A percentile compares a stretch with the other conserved stretches of the same genome.
phyloP scores from a whole-genome alignment of 495 filamentous ascomycete genomes.

The Letharia columbiana region DNA sequence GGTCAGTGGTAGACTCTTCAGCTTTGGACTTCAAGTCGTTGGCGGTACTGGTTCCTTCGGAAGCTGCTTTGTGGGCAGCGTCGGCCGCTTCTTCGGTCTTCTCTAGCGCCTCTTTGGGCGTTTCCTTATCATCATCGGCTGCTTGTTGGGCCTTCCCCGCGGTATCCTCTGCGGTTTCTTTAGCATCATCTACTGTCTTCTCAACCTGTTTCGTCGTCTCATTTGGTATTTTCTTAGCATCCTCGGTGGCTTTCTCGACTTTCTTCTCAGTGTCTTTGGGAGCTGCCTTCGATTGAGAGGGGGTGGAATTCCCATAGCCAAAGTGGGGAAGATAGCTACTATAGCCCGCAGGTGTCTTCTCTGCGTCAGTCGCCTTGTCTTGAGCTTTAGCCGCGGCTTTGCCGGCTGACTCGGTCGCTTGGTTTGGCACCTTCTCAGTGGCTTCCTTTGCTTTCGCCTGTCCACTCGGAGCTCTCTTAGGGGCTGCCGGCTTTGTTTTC shows the following conservation, averaged over 20 bases:
- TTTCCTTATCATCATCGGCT: neutral
- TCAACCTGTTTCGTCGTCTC: neutral
- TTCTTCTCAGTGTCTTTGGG: conserved; percentile 1
- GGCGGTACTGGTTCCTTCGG: conserved; percentile 1
- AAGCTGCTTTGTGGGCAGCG: conserved; percentile 8
- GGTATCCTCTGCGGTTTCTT: neutral
- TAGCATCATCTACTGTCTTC: neutral
- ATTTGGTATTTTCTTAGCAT: neutral
- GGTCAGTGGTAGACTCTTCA: conserved; percentile 6
- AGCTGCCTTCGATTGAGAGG: neutral
- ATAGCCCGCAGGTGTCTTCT: neutral
- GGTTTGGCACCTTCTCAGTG: neutral
- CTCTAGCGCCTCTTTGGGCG: conserved; percentile 5
- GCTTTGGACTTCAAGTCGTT: conserved; percentile 9
- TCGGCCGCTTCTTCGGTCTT: conserved; percentile 10
- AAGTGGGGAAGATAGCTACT: neutral
- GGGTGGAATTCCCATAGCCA: neutral
- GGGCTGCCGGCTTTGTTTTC: conserved; percentile 10
- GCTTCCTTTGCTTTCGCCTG: neutral
- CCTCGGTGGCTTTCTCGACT: neutral
- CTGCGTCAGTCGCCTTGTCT: neutral
- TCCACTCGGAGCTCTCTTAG: conserved; percentile 5
- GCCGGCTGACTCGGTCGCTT: neutral
- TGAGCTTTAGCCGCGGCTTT: neutral
- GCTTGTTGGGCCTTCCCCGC: neutral